A percentile compares a stretch with the other conserved stretches of the same genome.
Evolutionary conservation across 2,329 filamentous ascomycete species (phyloP).

Genomic region (Fusarium oligoseptatum): DNA sequence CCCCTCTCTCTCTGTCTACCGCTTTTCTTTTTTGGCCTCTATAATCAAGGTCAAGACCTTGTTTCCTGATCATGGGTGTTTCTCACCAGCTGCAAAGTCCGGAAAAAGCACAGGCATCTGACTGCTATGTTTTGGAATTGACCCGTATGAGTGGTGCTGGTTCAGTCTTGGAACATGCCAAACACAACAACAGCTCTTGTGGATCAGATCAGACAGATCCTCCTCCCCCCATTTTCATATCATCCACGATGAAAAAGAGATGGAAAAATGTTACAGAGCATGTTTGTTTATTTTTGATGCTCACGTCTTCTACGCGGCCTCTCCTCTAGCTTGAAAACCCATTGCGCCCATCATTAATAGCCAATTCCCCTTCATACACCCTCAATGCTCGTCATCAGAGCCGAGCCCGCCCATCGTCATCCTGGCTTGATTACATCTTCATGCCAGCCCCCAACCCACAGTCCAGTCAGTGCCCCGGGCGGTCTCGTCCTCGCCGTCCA

Average conservation of each 20-base stretch:
- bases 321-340: not conserved
- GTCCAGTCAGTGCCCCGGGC: constrained; percentile 28
- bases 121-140: constrained; percentile 29
- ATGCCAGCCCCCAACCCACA: constrained; percentile 31
- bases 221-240: constrained; percentile 1
- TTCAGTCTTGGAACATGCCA: constrained; percentile 24
- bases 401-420: constrained; percentile 12
- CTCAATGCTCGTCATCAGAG: constrained; percentile 6
- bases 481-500: constrained; percentile 4
- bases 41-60: not conserved
- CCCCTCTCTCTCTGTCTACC: not conserved
- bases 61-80: not conserved
- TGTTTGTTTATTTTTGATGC: constrained; percentile 11
- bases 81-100: not conserved
- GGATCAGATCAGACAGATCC: constrained; percentile 20
- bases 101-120: not conserved
- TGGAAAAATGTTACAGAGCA: not conserved
- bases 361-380: constrained; percentile 18
- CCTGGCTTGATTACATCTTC: constrained; percentile 40
- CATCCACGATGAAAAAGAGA: constrained; percentile 3
- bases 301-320: not conserved
- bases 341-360: not conserved
- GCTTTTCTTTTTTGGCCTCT: not conserved
- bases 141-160: constrained; percentile 23
- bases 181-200: not conserved